Conservation (phyloP, 2,329 filamentous ascomycete species). For the Penicillium sclerotiorum region DNA sequence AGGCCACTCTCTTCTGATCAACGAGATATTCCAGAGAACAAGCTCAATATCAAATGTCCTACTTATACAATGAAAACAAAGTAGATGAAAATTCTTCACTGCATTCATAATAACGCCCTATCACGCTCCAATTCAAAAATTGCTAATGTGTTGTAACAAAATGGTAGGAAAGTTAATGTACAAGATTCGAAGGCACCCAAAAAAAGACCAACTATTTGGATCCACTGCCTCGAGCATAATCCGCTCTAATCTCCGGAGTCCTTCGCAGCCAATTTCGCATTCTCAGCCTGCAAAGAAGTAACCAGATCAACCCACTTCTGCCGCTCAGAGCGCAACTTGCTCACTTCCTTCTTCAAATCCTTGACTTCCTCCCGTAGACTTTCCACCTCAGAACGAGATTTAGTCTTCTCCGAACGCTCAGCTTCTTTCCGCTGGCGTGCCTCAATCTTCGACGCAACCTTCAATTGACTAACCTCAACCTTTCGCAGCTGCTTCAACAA, state of each 20-base stretch:
- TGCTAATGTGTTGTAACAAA: too few species aligned
- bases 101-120: background rate
- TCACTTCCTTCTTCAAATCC: constrained; percentile 54
- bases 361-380: constrained; percentile 51
- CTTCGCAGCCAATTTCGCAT: constrained; percentile 49
- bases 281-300: constrained; percentile 60
- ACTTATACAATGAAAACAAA: too few species aligned
- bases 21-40: too few species aligned
- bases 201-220: background rate
- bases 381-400: constrained; percentile 47
- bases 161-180: too few species aligned
- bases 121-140: too few species aligned
- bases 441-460: constrained; percentile 44
- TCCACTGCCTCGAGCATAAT: background rate
- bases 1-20: too few species aligned
- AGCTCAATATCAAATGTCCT: too few species aligned
- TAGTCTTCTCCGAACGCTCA: constrained; percentile 47
- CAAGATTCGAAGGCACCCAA: background rate
- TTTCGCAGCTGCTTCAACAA: constrained; percentile 44
- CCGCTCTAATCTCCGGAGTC: constrained; percentile 32
- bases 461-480: constrained; percentile 45
- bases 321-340: constrained; percentile 53
- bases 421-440: constrained; percentile 40
- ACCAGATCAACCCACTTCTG: constrained; percentile 54
- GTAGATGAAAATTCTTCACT: too few species aligned